These are phyloP conservation scores for Raphanus hybrid DNA, from an alignment of 441 rosid genomes.

Conservation along the genomic window DNA sequence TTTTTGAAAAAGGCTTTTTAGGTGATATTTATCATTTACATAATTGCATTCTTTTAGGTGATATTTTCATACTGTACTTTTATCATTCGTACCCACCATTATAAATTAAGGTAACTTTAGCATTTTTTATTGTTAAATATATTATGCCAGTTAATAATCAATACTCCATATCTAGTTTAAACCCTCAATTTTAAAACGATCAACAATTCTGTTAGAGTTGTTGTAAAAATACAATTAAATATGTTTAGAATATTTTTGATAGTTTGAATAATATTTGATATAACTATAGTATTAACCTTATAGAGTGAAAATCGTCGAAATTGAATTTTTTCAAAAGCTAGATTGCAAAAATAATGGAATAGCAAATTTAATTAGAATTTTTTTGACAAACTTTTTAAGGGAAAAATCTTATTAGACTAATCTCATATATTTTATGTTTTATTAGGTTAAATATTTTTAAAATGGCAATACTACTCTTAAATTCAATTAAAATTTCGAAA, in stretches of 20 bases:
- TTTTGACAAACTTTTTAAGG: too few relatives aligned
- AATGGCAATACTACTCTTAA: too few relatives aligned
- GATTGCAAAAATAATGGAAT: not conserved
- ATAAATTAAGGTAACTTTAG: not conserved
- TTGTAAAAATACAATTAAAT: not conserved
- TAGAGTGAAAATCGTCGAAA: not conserved
- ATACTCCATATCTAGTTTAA: not conserved
- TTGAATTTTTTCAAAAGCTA: too few relatives aligned
- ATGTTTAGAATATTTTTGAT: not conserved
- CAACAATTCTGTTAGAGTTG: not conserved
- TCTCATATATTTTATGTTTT: too few relatives aligned
- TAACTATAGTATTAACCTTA: not conserved
- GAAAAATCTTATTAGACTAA: too few relatives aligned
- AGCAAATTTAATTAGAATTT: not conserved
- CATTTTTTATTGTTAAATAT: not conserved
- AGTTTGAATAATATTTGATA: not conserved
- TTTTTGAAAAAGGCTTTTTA: too few relatives aligned
- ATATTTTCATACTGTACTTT: not conserved
- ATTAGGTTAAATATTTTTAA: too few relatives aligned
- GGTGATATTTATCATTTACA: not conserved
- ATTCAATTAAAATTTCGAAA: too few relatives aligned
- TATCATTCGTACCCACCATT: not conserved
- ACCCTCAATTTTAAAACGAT: not conserved
- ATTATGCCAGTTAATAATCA: not conserved
- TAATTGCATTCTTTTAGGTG: not conserved